phyloP scores from a whole-genome alignment of 2,329 filamentous ascomycete genomes.

The Xylaria sp. region DNA sequence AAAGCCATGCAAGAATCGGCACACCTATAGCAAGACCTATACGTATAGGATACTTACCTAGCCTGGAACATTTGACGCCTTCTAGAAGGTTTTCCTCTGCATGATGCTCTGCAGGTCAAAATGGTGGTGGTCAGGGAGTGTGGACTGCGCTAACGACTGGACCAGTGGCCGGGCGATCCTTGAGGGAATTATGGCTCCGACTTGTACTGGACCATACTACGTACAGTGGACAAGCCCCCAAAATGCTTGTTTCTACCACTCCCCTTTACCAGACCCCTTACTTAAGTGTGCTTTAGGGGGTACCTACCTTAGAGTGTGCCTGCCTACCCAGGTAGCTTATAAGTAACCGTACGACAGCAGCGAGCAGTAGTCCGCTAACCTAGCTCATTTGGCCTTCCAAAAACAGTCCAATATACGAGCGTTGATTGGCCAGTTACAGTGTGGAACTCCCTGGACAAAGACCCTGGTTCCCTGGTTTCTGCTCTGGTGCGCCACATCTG shows the following conservation, averaged over 20 bases:
- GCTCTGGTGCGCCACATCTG: neutral
- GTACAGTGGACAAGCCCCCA: conserved; percentile 21
- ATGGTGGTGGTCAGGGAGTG: neutral
- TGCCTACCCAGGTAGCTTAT: neutral
- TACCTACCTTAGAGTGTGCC: neutral
- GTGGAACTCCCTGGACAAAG: conserved; percentile 18
- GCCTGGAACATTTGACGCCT: conserved; percentile 20
- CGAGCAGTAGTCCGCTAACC: neutral
- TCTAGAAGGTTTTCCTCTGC: conserved; percentile 35
- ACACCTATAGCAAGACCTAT: neutral
- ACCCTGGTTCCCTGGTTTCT: conserved; percentile 9
- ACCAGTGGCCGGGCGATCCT: neutral
- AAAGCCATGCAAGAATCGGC: conserved; percentile 21
- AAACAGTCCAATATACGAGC: conserved; percentile 16
- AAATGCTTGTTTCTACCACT: conserved; percentile 35
- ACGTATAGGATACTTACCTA: neutral
- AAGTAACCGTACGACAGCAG: too few species aligned
- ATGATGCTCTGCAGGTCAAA: conserved; percentile 3
- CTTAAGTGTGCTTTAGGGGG: neutral
- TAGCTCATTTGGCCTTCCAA: conserved; percentile 26
- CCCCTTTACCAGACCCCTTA: neutral
- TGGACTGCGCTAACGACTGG: conserved; percentile 20
- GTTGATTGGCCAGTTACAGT: conserved; percentile 14
- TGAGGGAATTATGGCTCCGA: conserved; percentile 35
- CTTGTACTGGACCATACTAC: neutral